phyloP scores from a whole-genome alignment of 306 rosid genomes.

The Albizia julibrissin region DNA sequence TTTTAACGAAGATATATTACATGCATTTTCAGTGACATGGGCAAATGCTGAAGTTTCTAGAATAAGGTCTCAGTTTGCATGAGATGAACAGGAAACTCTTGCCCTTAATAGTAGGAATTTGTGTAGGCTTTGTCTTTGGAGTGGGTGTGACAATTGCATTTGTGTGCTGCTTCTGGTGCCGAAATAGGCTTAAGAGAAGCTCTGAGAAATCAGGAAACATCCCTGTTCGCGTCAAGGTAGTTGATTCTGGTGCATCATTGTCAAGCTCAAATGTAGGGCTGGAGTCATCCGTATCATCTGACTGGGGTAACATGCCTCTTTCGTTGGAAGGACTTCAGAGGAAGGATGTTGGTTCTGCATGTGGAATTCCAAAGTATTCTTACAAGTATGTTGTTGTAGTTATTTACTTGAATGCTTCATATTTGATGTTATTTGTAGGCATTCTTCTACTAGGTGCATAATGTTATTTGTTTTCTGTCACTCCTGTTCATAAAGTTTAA shows the following conservation, averaged over 20 bases:
- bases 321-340: constrained; percentile 86
- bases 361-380: constrained; percentile 91
- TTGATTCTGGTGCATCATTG: constrained; percentile 51
- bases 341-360: constrained; percentile 69
- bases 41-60: constrained; percentile 22
- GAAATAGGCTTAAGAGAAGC: constrained; percentile 60
- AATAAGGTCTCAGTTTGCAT: constrained; percentile 20
- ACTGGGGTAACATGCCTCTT: constrained; percentile 53
- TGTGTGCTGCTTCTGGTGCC: constrained; percentile 50
- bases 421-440: neutral
- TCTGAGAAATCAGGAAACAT: constrained; percentile 51
- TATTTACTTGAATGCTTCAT: neutral
- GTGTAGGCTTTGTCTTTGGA: constrained; percentile 79
- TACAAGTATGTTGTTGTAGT: constrained; percentile 58
- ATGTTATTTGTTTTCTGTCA: neutral
- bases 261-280: constrained; percentile 70
- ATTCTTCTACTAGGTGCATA: neutral
- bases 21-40: constrained; percentile 34
- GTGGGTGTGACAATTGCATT: constrained; percentile 54
- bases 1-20: constrained; percentile 5
- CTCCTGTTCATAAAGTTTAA: neutral
- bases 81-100: constrained; percentile 34
- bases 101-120: constrained; percentile 64
- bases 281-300: constrained; percentile 86
- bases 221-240: constrained; percentile 56